phyloP scores from a whole-genome alignment of 2,329 filamentous ascomycete genomes.

The Bipolaris victoriae region DNA sequence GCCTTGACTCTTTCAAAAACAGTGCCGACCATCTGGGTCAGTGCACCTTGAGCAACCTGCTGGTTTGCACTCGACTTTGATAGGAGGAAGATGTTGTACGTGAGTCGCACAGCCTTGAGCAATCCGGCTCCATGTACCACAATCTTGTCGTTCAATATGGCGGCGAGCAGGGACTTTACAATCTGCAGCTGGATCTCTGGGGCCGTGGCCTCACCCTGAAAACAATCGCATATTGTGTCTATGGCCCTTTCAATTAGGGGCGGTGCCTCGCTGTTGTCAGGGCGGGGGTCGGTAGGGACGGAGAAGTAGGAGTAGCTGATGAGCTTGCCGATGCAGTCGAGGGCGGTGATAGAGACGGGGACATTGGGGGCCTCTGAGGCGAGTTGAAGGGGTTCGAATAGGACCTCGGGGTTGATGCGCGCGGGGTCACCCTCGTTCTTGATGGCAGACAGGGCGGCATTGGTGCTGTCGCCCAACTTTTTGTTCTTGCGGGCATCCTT shows the following conservation, averaged over 20 bases:
- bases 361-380: slow-evolving; percentile 87
- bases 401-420: slow-evolving; percentile 84
- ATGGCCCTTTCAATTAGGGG: slow-evolving; percentile 97
- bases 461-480: slow-evolving; percentile 79
- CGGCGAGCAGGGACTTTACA: slow-evolving; percentile 93
- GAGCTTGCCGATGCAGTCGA: slow-evolving; percentile 98
- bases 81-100: slow-evolving; percentile 98
- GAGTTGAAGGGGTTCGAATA: slow-evolving; percentile 89
- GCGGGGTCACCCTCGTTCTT: slow-evolving; percentile 77
- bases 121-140: slow-evolving; percentile 96
- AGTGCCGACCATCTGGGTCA: slow-evolving; percentile 98
- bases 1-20: slow-evolving; percentile 95
- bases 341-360: slow-evolving; percentile 82
- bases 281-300: slow-evolving; percentile 60
- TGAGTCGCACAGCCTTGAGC: slow-evolving; percentile 94
- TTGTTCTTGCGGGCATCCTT: slow-evolving; percentile 90
- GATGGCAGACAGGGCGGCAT: slow-evolving; percentile 82
- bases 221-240: slow-evolving; percentile 99
- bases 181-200: slow-evolving; percentile 96
- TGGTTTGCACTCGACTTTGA: slow-evolving; percentile 95
- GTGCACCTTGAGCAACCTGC: slow-evolving; percentile 92
- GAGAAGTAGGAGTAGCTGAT: slow-evolving; percentile 99
- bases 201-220: slow-evolving; percentile 93
- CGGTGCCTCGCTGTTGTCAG: slow-evolving; percentile 52
- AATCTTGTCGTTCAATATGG: slow-evolving; percentile 97